phyloP scores from a whole-genome alignment of 768 basidiomycete species.

The Cystobasidium onofrii region DNA sequence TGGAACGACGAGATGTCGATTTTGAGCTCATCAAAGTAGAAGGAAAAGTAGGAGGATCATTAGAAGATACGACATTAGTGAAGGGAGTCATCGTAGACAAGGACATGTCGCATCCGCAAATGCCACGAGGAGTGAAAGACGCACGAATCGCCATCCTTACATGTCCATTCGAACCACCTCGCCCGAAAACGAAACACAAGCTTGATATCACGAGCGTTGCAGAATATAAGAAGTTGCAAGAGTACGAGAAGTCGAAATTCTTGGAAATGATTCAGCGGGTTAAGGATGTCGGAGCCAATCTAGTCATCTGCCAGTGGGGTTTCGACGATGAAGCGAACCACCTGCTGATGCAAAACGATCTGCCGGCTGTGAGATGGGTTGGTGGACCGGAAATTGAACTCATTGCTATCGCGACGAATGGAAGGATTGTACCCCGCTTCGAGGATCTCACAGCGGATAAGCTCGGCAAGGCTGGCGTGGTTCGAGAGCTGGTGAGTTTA shows the following conservation, averaged over 20 bases:
- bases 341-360: constrained; percentile 89
- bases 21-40: constrained; percentile 99
- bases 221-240: constrained; percentile 87
- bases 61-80: constrained; percentile 89
- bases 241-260: constrained; percentile 95
- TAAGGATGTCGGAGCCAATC: constrained; percentile 91
- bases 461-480: constrained; percentile 84
- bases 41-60: constrained; percentile 93
- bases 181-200: constrained; percentile 99
- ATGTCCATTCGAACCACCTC: constrained; percentile 96
- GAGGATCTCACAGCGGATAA: constrained; percentile 88
- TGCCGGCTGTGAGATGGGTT: constrained; percentile 97
- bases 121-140: constrained; percentile 80
- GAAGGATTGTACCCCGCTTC: constrained; percentile 94
- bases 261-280: constrained; percentile 92
- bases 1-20: constrained; percentile 85
- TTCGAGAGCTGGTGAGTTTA: constrained; percentile 60
- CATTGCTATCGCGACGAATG: constrained; percentile 96
- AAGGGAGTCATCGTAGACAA: constrained; percentile 98
- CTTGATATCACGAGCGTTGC: constrained; percentile 93
- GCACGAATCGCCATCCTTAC: constrained; percentile 93
- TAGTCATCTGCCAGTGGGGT: constrained; percentile 99
- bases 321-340: constrained; percentile 99
- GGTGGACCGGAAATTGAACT: constrained; percentile 99
- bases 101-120: constrained; percentile 98